phyloP scores from a whole-genome alignment of 2,329 filamentous ascomycete species.

The Diaporthe ampelina region DNA sequence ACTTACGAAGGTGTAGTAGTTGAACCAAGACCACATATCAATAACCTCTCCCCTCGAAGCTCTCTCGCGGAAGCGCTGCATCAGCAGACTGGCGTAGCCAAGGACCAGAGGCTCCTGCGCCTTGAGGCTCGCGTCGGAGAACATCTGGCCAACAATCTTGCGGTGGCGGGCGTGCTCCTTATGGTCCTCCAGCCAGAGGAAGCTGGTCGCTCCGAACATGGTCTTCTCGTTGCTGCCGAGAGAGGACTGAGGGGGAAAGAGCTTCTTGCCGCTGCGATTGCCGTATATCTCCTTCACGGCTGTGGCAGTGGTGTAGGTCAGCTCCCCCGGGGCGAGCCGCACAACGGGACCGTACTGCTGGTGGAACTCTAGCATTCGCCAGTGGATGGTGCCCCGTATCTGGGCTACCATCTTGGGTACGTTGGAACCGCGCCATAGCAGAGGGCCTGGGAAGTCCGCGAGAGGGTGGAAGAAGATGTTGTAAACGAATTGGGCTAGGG shows the following conservation, averaged over 20 bases:
- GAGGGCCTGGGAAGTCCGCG: conserved; percentile 37
- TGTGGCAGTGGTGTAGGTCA: conserved; percentile 39
- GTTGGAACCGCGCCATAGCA: conserved; percentile 40
- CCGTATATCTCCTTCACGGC: conserved; percentile 40
- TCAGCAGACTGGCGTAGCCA: conserved; percentile 42
- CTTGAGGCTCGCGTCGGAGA: conserved; percentile 47
- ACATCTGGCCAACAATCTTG: conserved; percentile 45
- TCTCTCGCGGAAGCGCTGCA: conserved; percentile 43
- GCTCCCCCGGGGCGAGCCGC: conserved; percentile 40
- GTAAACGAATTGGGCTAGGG: conserved; percentile 37
- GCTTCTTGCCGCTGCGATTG: conserved; percentile 35
- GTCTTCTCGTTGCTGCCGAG: conserved; percentile 41
- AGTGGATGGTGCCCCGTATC: conserved; percentile 38
- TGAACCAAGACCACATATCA: conserved; percentile 47
- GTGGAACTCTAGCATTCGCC: conserved; percentile 40
- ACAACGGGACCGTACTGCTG: conserved; percentile 40
- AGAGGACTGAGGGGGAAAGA: conserved; percentile 39
- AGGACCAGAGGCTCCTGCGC: conserved; percentile 46
- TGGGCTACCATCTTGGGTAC: conserved; percentile 41
- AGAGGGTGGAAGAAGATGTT: conserved; percentile 41
- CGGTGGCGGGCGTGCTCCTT: conserved; percentile 44
- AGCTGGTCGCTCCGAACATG: conserved; percentile 42
- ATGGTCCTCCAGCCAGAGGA: conserved; percentile 41
- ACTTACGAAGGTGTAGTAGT: conserved; percentile 45
- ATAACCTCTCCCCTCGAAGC: conserved; percentile 40